These are phyloP conservation scores for Nitzschia inconspicua DNA, from an alignment of 108 stramenopile species.

Conservation along the genomic window DNA sequence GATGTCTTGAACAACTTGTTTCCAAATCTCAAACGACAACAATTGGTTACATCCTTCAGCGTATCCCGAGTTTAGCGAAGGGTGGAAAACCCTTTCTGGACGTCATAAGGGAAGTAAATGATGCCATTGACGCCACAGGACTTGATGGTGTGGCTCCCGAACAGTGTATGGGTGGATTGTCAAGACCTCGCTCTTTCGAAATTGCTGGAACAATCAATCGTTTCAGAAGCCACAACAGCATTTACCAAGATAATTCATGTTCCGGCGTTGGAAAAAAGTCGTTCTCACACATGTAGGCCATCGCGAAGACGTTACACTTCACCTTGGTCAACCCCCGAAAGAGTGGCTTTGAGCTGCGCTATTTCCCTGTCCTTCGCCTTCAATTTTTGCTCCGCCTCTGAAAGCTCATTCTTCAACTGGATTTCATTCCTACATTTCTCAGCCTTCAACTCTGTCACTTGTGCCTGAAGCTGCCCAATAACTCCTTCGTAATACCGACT, in stretches of 20 bases:
- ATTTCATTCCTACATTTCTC: constrained; percentile 17
- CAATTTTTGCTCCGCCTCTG: not conserved
- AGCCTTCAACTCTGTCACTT: constrained; percentile 22
- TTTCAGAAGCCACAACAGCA: constrained; percentile 35
- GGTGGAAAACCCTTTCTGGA: constrained; percentile 23
- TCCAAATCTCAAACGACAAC: constrained; percentile 70
- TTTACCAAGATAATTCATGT: constrained; percentile 2
- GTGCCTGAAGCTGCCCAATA: constrained; percentile 15
- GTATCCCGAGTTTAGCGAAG: constrained; percentile 23
- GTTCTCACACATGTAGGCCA: no score
- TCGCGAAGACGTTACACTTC: not conserved
- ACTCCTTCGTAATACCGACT: constrained; percentile 30
- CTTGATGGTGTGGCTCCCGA: constrained; percentile 57
- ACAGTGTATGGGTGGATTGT: constrained; percentile 69
- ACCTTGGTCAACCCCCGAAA: constrained; percentile 1
- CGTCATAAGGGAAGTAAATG: constrained; percentile 44
- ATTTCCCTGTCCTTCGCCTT: constrained; percentile 1
- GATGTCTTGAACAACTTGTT: constrained; percentile 77
- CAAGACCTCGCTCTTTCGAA: constrained; percentile 67
- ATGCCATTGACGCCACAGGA: constrained; percentile 47
- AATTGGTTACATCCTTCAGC: constrained; percentile 61
- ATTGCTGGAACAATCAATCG: constrained; percentile 79
- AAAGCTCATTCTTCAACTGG: not conserved
- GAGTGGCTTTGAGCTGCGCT: constrained; percentile 1
- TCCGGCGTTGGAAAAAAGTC: no score